A percentile compares a stretch with the other conserved stretches of the same genome.
Evolutionary conservation across 2,329 filamentous ascomycete genomes (phyloP).

Genomic region (Talaromyces sp.): DNA sequence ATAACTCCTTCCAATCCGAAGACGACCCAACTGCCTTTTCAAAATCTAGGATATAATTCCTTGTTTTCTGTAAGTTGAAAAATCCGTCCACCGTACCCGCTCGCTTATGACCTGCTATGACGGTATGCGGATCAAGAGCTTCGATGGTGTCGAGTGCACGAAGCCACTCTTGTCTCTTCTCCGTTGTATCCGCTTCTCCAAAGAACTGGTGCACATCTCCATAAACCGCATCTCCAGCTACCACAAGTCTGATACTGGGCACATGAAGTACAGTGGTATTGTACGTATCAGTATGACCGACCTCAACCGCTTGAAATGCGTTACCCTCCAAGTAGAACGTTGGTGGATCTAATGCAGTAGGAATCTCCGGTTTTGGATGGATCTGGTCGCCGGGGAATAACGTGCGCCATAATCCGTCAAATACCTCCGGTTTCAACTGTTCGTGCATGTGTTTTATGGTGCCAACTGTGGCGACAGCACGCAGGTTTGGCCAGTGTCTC

Average conservation of each 20-base stretch:
- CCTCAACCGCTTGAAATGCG: conserved; percentile 16
- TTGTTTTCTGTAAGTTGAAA: conserved; percentile 20
- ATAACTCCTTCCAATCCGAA: neutral
- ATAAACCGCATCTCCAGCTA: conserved; percentile 37
- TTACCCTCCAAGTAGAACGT: conserved; percentile 12
- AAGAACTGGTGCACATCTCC: conserved; percentile 32
- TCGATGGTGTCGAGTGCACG: conserved; percentile 25
- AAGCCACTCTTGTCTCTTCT: conserved; percentile 29
- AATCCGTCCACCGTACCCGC: conserved; percentile 21
- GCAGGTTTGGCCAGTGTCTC: conserved; percentile 22
- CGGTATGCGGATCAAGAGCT: conserved; percentile 23
- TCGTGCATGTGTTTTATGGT: conserved; percentile 17
- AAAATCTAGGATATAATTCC: conserved; percentile 22
- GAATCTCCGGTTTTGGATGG: neutral
- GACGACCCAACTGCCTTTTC: neutral
- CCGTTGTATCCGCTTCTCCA: conserved; percentile 27
- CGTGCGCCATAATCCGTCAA: neutral
- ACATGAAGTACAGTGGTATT: conserved; percentile 31
- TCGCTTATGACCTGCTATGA: conserved; percentile 28
- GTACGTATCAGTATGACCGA: conserved; percentile 24
- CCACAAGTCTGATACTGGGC: conserved; percentile 29
- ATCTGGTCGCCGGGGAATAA: conserved; percentile 2
- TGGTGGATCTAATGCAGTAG: neutral
- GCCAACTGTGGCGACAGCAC: conserved; percentile 15
- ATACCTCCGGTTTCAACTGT: conserved; percentile 6